phyloP scores from a whole-genome alignment of 257 asterid species.

The Ehretia macrophylla region DNA sequence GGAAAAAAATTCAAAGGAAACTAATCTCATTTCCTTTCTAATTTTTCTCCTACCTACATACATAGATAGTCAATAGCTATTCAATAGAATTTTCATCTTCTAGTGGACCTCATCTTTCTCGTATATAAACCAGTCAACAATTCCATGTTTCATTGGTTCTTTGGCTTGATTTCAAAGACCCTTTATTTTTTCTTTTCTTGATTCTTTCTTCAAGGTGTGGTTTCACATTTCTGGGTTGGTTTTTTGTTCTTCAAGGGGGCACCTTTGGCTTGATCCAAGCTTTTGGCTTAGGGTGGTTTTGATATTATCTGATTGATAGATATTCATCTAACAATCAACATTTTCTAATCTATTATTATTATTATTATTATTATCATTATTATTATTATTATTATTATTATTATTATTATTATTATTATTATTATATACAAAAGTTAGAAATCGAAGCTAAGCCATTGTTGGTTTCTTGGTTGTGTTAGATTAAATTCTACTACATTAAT shows the following conservation, averaged over 20 bases:
- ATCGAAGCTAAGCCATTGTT: no score
- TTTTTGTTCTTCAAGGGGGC: background rate
- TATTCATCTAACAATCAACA: background rate
- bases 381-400: no score
- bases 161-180: background rate
- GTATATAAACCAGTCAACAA: slow-evolving; percentile 5
- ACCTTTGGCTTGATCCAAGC: background rate
- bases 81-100: background rate
- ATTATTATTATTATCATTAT: no score
- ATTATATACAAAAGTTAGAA: no score
- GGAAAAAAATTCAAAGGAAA: background rate
- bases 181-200: background rate
- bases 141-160: background rate
- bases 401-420: no score
- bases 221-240: background rate
- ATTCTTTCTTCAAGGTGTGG: background rate
- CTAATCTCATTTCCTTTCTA: background rate
- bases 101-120: slow-evolving; percentile 9
- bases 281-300: no score
- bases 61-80: background rate
- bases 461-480: no score
- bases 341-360: no score
- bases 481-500: no score
- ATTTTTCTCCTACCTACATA: background rate
- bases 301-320: no score